phyloP scores from a whole-genome alignment of 176 grass and related monocot genomes.

The Oryza glumipatula region DNA sequence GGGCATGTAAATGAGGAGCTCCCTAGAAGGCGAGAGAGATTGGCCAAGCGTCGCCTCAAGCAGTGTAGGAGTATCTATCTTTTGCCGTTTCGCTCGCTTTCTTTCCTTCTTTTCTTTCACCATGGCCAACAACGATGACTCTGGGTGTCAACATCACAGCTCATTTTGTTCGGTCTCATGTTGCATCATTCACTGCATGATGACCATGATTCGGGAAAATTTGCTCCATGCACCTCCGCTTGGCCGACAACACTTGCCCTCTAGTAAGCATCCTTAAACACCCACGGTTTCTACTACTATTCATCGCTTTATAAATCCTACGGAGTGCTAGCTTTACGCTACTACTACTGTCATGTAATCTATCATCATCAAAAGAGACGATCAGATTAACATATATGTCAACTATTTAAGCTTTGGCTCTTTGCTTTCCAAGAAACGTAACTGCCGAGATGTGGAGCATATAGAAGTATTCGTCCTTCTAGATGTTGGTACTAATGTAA shows the following conservation, averaged over 20 bases:
- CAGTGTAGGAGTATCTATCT: not conserved
- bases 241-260: constrained; percentile 12
- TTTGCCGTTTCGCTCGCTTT: constrained; percentile 14
- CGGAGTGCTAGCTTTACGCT: not conserved
- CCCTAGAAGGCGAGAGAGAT: constrained; percentile 33
- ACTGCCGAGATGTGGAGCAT: not conserved
- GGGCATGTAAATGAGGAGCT: constrained; percentile 54
- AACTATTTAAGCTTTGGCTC: not conserved
- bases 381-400: not conserved
- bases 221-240: constrained; percentile 18
- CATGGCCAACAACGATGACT: constrained; percentile 34
- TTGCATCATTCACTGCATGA: constrained; percentile 69
- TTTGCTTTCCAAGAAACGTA: not conserved
- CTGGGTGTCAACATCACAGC: constrained; percentile 53
- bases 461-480: not conserved
- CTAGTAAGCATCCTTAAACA: not conserved
- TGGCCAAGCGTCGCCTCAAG: constrained; percentile 44
- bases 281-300: not conserved
- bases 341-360: not conserved
- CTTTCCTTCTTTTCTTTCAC: not conserved
- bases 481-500: not conserved
- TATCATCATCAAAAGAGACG: not conserved
- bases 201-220: constrained; percentile 15
- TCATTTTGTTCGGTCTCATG: constrained; percentile 88
- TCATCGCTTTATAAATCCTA: not conserved